Base-by-base conservation (phyloP, 345 rosid genomes). In the Salix purpurea region DNA sequence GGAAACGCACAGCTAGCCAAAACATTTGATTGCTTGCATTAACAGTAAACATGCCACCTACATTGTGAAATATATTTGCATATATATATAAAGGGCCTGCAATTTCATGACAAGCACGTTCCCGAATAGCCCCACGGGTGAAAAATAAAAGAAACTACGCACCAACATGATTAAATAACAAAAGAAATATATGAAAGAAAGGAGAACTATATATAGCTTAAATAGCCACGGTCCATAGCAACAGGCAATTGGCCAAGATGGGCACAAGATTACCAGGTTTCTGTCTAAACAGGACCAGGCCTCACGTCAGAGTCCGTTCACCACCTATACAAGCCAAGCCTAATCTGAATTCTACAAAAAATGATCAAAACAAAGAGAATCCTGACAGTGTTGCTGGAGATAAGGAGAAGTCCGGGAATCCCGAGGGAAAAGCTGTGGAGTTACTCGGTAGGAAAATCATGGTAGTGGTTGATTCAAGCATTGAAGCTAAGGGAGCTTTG, bases 391-490 rank as follows among this genome's bases (percentile, higher is more conserved):
- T 14, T 24, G 74, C 11, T 56, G 65, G 56, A 24, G 67, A 71
- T 9, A 73, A 84, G 34, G 76, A 78, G 73, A 81, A 75, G 18
- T 65, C 72, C 1, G 50, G 39, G 11, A 26, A 71, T 15, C 3
- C 7, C 26, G 76, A 15, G 48, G 70, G 19, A n/a, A 86, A 77
- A 48, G 71, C 78, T 1, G 76, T 62, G 36, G 36, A 67, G 15
- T 83, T 81, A 26, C 60, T 65, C 16, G 97, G 90, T 5, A 86
- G 99, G 88, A 91, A 86, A 78, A 86, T 95, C 50, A 87, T 91
- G 92, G 90, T 91, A 52, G 96, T 95, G 72, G 94, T 93, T 64
- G 96, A 95, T 84, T 87, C 91, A 7, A 90, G 93, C 75, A 68
- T 80, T 39, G 96, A 95, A 80, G 85, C 97, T 19, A 91, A 90